Conservation (phyloP, 495 filamentous ascomycete genomes). For the Aspergillus funiculosus region DNA sequence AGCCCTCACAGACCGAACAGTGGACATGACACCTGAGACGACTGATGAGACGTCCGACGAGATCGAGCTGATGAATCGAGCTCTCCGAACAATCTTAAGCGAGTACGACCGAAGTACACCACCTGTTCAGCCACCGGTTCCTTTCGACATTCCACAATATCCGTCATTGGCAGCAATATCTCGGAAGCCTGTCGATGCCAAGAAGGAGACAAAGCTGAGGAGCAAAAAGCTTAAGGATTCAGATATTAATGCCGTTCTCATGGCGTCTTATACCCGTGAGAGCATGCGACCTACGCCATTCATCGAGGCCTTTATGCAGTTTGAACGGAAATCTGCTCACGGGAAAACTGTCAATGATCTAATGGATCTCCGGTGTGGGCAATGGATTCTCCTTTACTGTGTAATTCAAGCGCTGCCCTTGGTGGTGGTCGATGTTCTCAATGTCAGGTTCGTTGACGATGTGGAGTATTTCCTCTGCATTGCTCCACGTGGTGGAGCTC, state of each 20-base stretch:
- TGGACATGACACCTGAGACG: slow-evolving; percentile 36
- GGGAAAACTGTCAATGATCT: slow-evolving; percentile 69
- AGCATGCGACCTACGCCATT: slow-evolving; percentile 58
- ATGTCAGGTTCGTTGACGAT: slow-evolving; percentile 65
- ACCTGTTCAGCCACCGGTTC: slow-evolving; percentile 84
- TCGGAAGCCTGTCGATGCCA: slow-evolving; percentile 55
- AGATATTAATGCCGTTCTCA: slow-evolving; percentile 67
- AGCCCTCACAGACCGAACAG: slow-evolving; percentile 48
- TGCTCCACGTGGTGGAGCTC: slow-evolving; percentile 70
- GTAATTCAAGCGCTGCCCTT: slow-evolving; percentile 86
- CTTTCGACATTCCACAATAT: slow-evolving; percentile 79
- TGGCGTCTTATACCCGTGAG: slow-evolving; percentile 72
- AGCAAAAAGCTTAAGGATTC: slow-evolving; percentile 67
- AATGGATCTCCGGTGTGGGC: slow-evolving; percentile 68
- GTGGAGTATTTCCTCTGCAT: slow-evolving; percentile 98
- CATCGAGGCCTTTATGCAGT: slow-evolving; percentile 71
- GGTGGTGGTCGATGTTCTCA: slow-evolving; percentile 81
- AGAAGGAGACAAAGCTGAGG: slow-evolving; percentile 62
- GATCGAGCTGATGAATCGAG: slow-evolving; percentile 42
- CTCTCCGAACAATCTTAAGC: slow-evolving; percentile 65
- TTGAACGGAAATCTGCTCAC: slow-evolving; percentile 69
- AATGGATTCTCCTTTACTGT: slow-evolving; percentile 94
- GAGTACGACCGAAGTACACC: slow-evolving; percentile 86
- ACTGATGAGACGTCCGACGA: slow-evolving; percentile 35
- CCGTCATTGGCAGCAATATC: slow-evolving; percentile 61